Base-by-base conservation (phyloP, 305 asterid species). In the Solanum aculeatissimum region DNA sequence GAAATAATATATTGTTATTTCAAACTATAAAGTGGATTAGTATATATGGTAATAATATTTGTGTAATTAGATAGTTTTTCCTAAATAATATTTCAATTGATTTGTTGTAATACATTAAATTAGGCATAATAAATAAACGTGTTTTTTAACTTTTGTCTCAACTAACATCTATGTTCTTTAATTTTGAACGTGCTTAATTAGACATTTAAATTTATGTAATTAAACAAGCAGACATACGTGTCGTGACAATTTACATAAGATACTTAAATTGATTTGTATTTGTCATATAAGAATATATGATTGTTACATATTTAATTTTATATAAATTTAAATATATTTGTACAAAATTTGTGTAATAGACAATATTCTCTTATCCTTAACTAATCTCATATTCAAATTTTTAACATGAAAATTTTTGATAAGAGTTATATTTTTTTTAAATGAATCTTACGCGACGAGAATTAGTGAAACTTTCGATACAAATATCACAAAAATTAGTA, bases 151-250 rank as follows among this genome's bases (percentile, higher is more conserved):
- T 0, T 35, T 35, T 4, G 40, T 35, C 1, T 35, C 6, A 35
- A 35, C 40, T 35, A 35, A 6, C 7, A 35, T 35, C 4, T 35
- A 35, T 35, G 7, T 35, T 0, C 6, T 35, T 35, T 6, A 32
- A 32, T 32, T 32, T 32, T 32, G 38, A 6, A 32, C 4, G 38
- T 32, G 38, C 3, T 32, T 32, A 32, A 32, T 6, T 32, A 32
- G 6, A 6, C 38, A 32, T 32, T 32, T 32, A 32, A 4, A 57
- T 0, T 57, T 1, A 1, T 42, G 9, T 8, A 42, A 9, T 42
- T 9, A 3, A 42, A 42, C 11, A 42, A 42, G 47, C 9, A 0
- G 0, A 10, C 13, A 10, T 15, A 58, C 23, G 16, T 0, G 0
- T 1, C 23, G 7, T 58, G 16, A 9, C 0, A 21, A 58, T 58